These are phyloP conservation scores for Penicillium sp. DNA, from an alignment of 2,329 filamentous ascomycete species.

Conservation along the genomic window DNA sequence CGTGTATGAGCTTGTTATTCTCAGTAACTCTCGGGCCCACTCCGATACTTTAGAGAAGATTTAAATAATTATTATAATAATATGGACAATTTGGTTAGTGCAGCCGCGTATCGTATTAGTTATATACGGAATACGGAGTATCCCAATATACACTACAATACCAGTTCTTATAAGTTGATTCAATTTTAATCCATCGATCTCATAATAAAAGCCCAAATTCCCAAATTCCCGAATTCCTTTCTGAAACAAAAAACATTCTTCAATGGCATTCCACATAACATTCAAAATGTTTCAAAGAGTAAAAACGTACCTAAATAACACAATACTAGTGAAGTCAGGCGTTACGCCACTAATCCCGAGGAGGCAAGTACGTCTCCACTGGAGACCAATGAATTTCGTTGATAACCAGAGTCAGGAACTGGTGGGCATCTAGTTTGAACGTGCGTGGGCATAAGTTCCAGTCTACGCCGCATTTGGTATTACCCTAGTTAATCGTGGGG, in stretches of 20 bases:
- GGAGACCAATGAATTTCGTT: conserved; percentile 8
- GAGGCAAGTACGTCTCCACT: conserved; percentile 4
- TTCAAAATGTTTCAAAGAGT: neutral
- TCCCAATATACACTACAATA: neutral
- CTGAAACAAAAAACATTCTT: neutral
- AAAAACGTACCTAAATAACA: neutral
- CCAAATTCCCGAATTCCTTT: neutral
- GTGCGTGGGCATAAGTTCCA: conserved; percentile 23
- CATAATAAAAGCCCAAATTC: neutral
- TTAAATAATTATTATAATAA: neutral
- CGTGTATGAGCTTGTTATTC: neutral
- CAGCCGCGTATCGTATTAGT: neutral
- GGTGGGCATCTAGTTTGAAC: conserved; percentile 11
- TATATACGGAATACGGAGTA: neutral
- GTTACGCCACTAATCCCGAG: conserved; percentile 13
- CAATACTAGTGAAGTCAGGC: conserved; percentile 8
- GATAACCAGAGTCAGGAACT: conserved; percentile 18
- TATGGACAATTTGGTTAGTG: neutral
- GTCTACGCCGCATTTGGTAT: conserved; percentile 20
- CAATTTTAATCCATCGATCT: neutral
- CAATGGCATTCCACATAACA: conserved; percentile 1
- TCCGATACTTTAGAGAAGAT: neutral
- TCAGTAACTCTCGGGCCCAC: conserved; percentile 6
- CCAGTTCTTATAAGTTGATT: neutral
- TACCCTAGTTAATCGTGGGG: conserved; percentile 14